Conservation (phyloP, 352 stramenopile genomes). For the Pythium oligandrum region DNA sequence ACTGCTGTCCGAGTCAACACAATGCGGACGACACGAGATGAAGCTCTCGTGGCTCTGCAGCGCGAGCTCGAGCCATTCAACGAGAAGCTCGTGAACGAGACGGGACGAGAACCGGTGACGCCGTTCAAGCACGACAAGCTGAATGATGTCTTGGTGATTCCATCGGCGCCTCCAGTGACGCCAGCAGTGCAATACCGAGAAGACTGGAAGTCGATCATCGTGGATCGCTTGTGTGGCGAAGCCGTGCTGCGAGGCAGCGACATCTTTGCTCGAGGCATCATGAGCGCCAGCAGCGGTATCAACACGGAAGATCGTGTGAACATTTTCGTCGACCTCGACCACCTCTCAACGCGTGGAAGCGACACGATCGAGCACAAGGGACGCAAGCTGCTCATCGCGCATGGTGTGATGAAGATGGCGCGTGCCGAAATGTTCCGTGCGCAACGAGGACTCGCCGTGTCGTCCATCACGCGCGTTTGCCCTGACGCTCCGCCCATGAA, state of each 20-base stretch:
- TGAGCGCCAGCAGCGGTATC: constrained; percentile 87
- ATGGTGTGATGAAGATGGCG: constrained; percentile 64
- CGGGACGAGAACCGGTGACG: constrained; percentile 10
- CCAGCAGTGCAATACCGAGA: constrained; percentile 12
- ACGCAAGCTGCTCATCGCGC: constrained; percentile 74
- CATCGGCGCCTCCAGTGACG: constrained; percentile 38
- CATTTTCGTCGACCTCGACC: constrained; percentile 84
- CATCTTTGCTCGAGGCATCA: constrained; percentile 90
- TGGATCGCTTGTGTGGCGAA: constrained; percentile 90
- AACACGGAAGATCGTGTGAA: constrained; percentile 72
- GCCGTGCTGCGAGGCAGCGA: constrained; percentile 91
- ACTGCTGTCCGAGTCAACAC: constrained; percentile 83
- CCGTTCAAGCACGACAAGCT: constrained; percentile 35
- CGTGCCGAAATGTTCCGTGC: constrained; percentile 78
- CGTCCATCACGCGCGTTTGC: constrained; percentile 64
- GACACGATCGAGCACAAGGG: constrained; percentile 67
- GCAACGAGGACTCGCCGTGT: constrained; percentile 56
- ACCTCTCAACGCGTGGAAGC: constrained; percentile 67
- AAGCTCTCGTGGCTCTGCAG: constrained; percentile 43
- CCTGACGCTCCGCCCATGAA: constrained; percentile 87
- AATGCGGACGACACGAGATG: constrained; percentile 43
- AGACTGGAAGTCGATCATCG: constrained; percentile 66
- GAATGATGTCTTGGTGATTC: constrained; percentile 63
- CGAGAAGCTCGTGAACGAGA: constrained; percentile 39
- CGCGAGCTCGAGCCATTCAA: constrained; percentile 54